Evolutionary conservation across 768 basidiomycete species (phyloP), one percentile per base, ranked within the genome.

Genomic region (Glaciozyma martinii): DNA sequence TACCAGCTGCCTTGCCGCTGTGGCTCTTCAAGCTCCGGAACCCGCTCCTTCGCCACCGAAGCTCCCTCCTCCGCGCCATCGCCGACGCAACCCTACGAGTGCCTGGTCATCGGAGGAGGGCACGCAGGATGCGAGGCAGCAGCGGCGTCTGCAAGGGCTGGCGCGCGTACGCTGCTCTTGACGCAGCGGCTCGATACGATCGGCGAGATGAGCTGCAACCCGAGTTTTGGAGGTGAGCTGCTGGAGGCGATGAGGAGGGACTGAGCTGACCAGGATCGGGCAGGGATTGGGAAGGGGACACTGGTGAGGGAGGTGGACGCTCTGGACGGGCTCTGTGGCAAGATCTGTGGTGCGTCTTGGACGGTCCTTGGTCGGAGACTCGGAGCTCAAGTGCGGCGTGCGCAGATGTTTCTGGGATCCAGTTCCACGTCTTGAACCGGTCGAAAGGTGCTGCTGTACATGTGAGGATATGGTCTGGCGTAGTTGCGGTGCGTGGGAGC

Each of bases 61-160:
- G 33, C n/a, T 10, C 21, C 55, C 7, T 9, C 56, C 7, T 23
- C 25, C 40, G 37, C 42, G 18, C 29, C 54, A 12, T 55, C 54
- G 54, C 54, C 37, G 37, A 40, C 15, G 21, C 43, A 18, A 30
- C 33, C 59, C 9, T 68, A 61, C 60, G 67, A 69, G 32, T 62
- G 60, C 1, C 55, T 89, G 71, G 81, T 94, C 37, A 89, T 94
- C 70, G 91, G 91, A 32, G 91, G 87, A 5, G 91, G 91, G 5
- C 91, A 94, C 79, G 91, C 91, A 37, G 91, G 91, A 1, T 90
- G 89, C 71, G 91, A 94, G 75, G 91, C 91, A 1, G 90, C 91
- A 0, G 83, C 90, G 8, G 91, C 86, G 3, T 82, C 90, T 21
- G 90, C 91, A 1, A 80, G 91, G 53, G 83, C 86, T 0, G 90